A percentile compares a stretch with the other conserved stretches of the same genome.
Conservation (phyloP, 1,284 basidiomycete genomes). For the Sphagnurus paluster region DNA sequence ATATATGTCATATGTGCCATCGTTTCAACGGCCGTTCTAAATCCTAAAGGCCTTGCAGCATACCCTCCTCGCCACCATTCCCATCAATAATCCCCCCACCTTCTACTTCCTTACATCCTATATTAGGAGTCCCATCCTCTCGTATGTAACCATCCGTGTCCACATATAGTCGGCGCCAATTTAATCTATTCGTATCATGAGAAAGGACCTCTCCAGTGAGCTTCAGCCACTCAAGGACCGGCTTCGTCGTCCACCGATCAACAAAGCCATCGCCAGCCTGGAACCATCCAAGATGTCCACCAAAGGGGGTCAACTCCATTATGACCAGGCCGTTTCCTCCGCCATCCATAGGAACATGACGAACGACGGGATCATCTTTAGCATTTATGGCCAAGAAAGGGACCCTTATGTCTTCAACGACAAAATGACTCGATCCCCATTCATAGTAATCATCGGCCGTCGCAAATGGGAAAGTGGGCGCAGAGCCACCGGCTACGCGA, state of each 20-base stretch:
- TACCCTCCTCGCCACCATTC: conserved; percentile 37
- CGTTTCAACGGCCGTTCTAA: not conserved
- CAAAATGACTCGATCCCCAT: conserved; percentile 60
- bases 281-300: conserved; percentile 98
- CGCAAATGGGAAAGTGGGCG: conserved; percentile 80
- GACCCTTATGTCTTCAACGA: conserved; percentile 58
- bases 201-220: conserved; percentile 57
- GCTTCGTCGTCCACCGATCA: conserved; percentile 70
- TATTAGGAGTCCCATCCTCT: conserved; percentile 49
- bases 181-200: conserved; percentile 29
- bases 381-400: conserved; percentile 87
- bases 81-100: conserved; percentile 42
- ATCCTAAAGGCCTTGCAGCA: conserved; percentile 41
- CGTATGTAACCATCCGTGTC: conserved; percentile 60
- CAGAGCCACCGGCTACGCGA: conserved; percentile 74
- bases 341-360: conserved; percentile 58
- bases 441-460: conserved; percentile 81
- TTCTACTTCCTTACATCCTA: conserved; percentile 48
- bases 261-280: conserved; percentile 49
- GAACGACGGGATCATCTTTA: conserved; percentile 88
- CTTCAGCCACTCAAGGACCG: conserved; percentile 75
- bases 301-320: conserved; percentile 73
- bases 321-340: conserved; percentile 66
- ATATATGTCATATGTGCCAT: not conserved
- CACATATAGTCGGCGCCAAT: conserved; percentile 33